Percentiles rank a stretch among this genome's conserved stretches.
phyloP scores from a whole-genome alignment of 2,329 filamentous ascomycete genomes.

The Graphilbum sp. region DNA sequence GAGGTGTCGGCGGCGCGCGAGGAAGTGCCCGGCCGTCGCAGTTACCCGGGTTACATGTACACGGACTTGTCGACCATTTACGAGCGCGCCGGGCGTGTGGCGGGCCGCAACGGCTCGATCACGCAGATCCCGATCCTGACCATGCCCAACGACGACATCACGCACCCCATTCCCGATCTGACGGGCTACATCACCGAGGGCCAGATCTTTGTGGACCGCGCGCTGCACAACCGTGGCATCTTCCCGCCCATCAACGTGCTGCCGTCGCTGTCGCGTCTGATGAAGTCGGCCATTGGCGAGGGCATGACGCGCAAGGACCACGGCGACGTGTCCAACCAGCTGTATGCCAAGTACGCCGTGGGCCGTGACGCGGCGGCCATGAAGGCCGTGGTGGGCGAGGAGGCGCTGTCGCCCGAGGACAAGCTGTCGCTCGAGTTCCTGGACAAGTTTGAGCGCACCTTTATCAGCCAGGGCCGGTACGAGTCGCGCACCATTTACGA shows the following conservation, averaged over 20 bases:
- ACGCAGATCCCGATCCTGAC: conserved; percentile 98
- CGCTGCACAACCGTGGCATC: conserved; percentile 88
- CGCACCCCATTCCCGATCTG: conserved; percentile 95
- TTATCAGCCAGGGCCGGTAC: conserved; percentile 84
- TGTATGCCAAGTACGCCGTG: conserved; percentile 99
- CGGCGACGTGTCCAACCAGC: conserved; percentile 95
- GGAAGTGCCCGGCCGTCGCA: conserved; percentile 97
- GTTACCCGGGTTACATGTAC: conserved; percentile 99
- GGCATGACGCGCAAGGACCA: conserved; percentile 94
- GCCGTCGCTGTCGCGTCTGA: conserved; percentile 93
- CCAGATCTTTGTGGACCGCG: conserved; percentile 93
- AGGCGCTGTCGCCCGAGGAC: conserved; percentile 87
- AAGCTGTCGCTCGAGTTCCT: conserved; percentile 97
- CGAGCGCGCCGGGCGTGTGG: conserved; percentile 94
- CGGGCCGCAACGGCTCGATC: conserved; percentile 93
- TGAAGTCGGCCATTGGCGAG: conserved; percentile 99
- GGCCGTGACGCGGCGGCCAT: conserved; percentile 95
- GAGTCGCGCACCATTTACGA: conserved; percentile 85
- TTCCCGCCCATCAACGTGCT: conserved; percentile 98
- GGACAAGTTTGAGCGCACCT: conserved; percentile 93
- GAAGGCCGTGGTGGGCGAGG: conserved; percentile 98
- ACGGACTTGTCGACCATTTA: conserved; percentile 99
- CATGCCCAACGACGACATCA: conserved; percentile 99
- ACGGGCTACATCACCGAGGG: conserved; percentile 99
- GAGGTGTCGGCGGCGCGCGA: conserved; percentile 96